Percentiles rank a stretch among this genome's conserved stretches.
These are phyloP conservation scores for Cylindrodendrum hubeiense DNA, from an alignment of 2,329 filamentous ascomycete species.

Conservation along the genomic window DNA sequence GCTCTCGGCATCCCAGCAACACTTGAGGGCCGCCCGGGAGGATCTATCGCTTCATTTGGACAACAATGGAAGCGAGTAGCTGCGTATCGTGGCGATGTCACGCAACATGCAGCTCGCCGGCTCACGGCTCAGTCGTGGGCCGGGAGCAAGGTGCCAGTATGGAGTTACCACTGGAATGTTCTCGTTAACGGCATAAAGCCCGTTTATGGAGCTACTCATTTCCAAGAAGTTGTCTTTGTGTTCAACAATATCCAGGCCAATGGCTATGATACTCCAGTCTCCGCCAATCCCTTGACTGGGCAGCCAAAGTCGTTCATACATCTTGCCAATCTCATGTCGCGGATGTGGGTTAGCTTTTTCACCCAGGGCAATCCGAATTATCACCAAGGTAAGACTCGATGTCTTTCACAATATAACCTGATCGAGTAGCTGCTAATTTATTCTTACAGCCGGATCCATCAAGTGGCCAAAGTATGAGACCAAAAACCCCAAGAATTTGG, in stretches of 20 bases:
- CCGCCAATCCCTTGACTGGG: constrained; percentile 4
- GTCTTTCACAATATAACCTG: too few species aligned
- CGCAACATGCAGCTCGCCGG: constrained; percentile 6
- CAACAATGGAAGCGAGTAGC: constrained; percentile 6
- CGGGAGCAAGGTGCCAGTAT: background rate
- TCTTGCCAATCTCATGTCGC: constrained; percentile 10
- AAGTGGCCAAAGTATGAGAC: background rate
- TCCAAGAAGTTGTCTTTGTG: constrained; percentile 12
- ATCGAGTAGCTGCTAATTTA: background rate
- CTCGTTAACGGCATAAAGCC: background rate
- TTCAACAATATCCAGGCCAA: constrained; percentile 6
- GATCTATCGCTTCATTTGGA: constrained; percentile 48
- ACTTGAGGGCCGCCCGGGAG: background rate
- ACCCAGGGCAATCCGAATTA: background rate
- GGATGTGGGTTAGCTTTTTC: constrained; percentile 11
- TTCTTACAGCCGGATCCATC: background rate
- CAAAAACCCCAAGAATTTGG: background rate
- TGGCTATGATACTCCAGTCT: background rate
- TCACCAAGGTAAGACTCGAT: background rate
- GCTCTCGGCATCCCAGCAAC: background rate
- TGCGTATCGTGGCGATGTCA: constrained; percentile 1
- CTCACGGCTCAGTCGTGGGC: background rate
- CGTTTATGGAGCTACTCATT: background rate
- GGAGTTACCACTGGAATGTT: constrained; percentile 15
- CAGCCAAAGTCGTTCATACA: constrained; percentile 9